phyloP scores from a whole-genome alignment of 495 filamentous ascomycete species.

The Diplogelasinospora grovesii region DNA sequence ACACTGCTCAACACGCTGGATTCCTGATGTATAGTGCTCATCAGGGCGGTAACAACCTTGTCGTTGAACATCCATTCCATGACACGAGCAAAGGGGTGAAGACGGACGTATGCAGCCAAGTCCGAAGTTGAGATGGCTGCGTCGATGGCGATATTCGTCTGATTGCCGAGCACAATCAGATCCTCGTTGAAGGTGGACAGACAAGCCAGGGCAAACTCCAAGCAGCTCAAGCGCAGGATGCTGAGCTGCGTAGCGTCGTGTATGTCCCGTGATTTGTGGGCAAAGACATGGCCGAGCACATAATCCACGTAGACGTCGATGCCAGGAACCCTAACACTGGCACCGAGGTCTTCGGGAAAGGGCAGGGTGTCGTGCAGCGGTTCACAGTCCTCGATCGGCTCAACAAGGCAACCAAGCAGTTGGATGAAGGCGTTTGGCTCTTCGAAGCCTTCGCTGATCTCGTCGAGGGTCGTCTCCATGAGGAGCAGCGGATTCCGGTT shows the following conservation, averaged over 20 bases:
- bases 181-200: conserved; percentile 86
- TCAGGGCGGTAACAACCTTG: conserved; percentile 71
- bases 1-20: conserved; percentile 58
- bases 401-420: conserved; percentile 61
- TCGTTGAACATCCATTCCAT: conserved; percentile 98
- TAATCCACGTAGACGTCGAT: conserved; percentile 93
- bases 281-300: conserved; percentile 66
- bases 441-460: conserved; percentile 66
- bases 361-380: conserved; percentile 67
- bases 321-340: conserved; percentile 68
- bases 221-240: conserved; percentile 65
- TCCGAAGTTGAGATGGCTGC: conserved; percentile 60
- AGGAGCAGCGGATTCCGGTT: conserved; percentile 34
- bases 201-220: conserved; percentile 70
- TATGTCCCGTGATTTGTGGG: conserved; percentile 51
- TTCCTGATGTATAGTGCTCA: conserved; percentile 69
- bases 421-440: conserved; percentile 75
- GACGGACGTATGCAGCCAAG: conserved; percentile 65
- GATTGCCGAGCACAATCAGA: conserved; percentile 72
- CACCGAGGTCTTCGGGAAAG: conserved; percentile 85
- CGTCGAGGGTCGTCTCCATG: conserved; percentile 48
- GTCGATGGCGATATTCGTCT: conserved; percentile 66
- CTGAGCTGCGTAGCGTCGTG: conserved; percentile 57
- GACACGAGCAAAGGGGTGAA: conserved; percentile 86
- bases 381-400: conserved; percentile 50